phyloP scores from a whole-genome alignment of 2,329 filamentous ascomycete genomes.

The Coniosporium tulheliwenetii region DNA sequence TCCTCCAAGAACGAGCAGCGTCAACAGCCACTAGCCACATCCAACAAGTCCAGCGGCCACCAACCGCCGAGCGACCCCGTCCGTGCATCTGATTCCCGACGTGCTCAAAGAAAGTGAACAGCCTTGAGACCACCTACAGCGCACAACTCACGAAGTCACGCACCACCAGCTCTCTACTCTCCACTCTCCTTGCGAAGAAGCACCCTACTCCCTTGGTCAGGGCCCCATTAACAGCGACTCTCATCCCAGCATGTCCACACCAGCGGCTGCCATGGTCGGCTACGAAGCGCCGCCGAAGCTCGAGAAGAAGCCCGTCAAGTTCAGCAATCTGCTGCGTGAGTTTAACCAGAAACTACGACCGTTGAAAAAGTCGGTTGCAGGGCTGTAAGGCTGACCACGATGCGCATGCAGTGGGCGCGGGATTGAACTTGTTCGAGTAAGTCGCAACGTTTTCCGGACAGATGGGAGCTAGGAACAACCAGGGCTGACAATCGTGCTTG shows the following conservation, averaged over 20 bases:
- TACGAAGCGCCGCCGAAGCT: conserved; percentile 41
- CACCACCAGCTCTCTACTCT: conserved; percentile 4
- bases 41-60: too few species aligned
- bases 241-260: conserved; percentile 34
- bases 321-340: conserved; percentile 83
- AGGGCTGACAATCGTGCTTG: conserved; percentile 8
- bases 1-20: too few species aligned
- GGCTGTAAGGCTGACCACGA: conserved; percentile 3
- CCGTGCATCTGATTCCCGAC: too few species aligned
- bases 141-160: not conserved
- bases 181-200: conserved; percentile 53
- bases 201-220: conserved; percentile 95
- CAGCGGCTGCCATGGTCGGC: conserved; percentile 25
- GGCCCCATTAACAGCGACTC: conserved; percentile 45
- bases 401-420: conserved; percentile 50
- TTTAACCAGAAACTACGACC: not conserved
- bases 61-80: too few species aligned
- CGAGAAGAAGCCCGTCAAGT: conserved; percentile 99
- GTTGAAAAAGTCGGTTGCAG: not conserved
- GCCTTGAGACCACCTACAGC: too few species aligned
- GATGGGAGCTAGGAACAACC: conserved; percentile 4
- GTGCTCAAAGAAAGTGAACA: too few species aligned
- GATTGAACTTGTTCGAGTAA: conserved; percentile 89
- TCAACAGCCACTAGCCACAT: too few species aligned
- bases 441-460: conserved; percentile 12